Base-by-base conservation (phyloP, 2,329 filamentous ascomycete species). In the Catunica adiposa region DNA sequence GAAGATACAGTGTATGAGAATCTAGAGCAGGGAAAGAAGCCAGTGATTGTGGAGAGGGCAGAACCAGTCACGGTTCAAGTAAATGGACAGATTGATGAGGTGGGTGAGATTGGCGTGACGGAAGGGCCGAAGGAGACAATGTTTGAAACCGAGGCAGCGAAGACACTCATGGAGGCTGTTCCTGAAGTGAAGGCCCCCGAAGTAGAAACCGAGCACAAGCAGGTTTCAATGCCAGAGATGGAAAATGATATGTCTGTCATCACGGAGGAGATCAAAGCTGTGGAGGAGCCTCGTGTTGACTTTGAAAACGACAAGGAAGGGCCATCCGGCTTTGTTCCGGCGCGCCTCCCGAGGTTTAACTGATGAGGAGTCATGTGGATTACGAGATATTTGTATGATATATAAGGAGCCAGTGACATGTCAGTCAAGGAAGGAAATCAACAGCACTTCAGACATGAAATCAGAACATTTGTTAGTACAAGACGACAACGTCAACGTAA, bases 291-390 rank as follows among this genome's bases (percentile, higher is more conserved):
- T 54, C 23, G n/a, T 14, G 2, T 23, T 3, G 20, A 34, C 7
- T 44, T 50, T 20, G 48, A 25, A 29, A 55, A 22, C 29, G 47
- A 50, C n/a, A 56, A 53, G 42, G 53, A 53, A 34, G 40, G 23
- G 15, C 31, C 47, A 7, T 53, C 48, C 20, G 66, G 66, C 1
- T 82, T 82, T 61, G 69, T 82, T 22, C 78, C 79, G 3, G 79
- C 79, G 37, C 70, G 78, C 58, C 64, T 83, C 58, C 79, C 79
- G 38, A 71, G 72, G 55, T 78, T 82, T 67, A 67, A 68, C 60
- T 77, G 59, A 66, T 37, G 22, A 17, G 23, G 3, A 48, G 38
- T 20, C 38, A 48, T 23, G 20, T 46, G 42, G 42, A n/a, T n/a
- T 46, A 25, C 4, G 11, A 9, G 20, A 25, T 25, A 3, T 23